These are phyloP conservation scores for Quercus engelmannii DNA, from an alignment of 306 rosid genomes.

Conservation along the genomic window DNA sequence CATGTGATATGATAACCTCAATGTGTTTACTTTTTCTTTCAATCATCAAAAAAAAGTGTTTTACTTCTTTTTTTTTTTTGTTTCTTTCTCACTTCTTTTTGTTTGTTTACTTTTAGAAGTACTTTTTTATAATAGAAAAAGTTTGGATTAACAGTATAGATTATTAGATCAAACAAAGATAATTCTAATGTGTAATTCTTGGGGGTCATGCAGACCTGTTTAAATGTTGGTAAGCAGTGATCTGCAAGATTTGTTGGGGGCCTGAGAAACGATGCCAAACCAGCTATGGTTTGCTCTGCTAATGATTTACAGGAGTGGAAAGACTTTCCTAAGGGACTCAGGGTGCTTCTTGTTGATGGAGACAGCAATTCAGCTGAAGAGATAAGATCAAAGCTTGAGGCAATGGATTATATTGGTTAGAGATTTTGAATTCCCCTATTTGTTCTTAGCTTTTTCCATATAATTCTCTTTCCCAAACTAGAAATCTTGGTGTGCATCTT, in stretches of 20 bases:
- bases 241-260: slow-evolving; percentile 25
- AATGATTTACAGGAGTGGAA: slow-evolving; percentile 91
- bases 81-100: background rate
- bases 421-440: slow-evolving; percentile 13
- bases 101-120: background rate
- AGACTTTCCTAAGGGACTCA: slow-evolving; percentile 93
- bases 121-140: background rate
- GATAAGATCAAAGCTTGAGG: slow-evolving; percentile 71
- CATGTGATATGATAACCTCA: slow-evolving; percentile 1
- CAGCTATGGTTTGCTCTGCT: slow-evolving; percentile 99
- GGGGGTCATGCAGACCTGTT: slow-evolving; percentile 48
- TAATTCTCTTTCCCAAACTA: slow-evolving; percentile 16
- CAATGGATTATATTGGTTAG: slow-evolving; percentile 85
- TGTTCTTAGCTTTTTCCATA: background rate
- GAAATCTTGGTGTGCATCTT: slow-evolving; percentile 11
- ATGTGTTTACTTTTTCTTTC: background rate
- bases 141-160: slow-evolving; percentile 11
- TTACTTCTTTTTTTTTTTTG: background rate
- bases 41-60: background rate
- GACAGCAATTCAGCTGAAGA: slow-evolving; percentile 69
- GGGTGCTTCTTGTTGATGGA: slow-evolving; percentile 86
- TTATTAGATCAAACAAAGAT: slow-evolving; percentile 28
- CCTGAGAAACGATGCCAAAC: slow-evolving; percentile 89
- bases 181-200: slow-evolving; percentile 19
- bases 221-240: slow-evolving; percentile 32